Base-by-base conservation (phyloP, 2,329 filamentous ascomycete species). In the Sclerotinia borealis region DNA sequence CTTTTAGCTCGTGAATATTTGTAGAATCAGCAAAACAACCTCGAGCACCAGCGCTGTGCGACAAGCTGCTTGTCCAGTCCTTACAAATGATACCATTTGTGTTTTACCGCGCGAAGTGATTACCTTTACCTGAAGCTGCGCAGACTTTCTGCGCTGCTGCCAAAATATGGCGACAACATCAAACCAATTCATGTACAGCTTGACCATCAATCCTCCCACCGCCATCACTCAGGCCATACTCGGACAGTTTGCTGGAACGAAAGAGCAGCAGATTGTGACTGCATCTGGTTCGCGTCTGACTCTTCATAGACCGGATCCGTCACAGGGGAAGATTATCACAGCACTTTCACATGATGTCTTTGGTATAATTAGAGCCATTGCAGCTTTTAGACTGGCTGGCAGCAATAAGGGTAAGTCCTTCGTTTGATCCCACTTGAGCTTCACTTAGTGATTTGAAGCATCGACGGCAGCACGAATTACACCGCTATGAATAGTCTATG, bases 171-270 rank as follows among this genome's bases (percentile, higher is more conserved):
- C 95, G 81, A 96, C 93, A 76, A 97, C 93, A 66, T 97, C 93
- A 69, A 93, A 93, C 77, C 96, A 97, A 92, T 97, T 97, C 77
- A 88, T 99, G 80, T 99, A 99, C 81, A 95, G 92, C 73, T 83
- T 99, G 80, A 98, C 95, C 71, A 88, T 99, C 74, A 92, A 97
- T 79, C 89, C 91, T 71, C 91, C 95, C 39, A 93, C 92, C 69
- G 90, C 92, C 65, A 87, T 96, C 73, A 92, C 89, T 58, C 90
- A 96, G 78, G 93, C 95, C 68, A 89, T 97, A 69, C 84, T 96
- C 65, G 96, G 95, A 71, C 93, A 98, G 79, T 98, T 98, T 78
- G 88, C 92, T 65, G 93, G 93, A 70, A 96, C 92, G 68, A 96
- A 93, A 79, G 93, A 97, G 79, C 95, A 99, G 81, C 93, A 97